Evolutionary conservation across 805 yeast species (phyloP).

Genomic region (Ogataea ganodermae): DNA sequence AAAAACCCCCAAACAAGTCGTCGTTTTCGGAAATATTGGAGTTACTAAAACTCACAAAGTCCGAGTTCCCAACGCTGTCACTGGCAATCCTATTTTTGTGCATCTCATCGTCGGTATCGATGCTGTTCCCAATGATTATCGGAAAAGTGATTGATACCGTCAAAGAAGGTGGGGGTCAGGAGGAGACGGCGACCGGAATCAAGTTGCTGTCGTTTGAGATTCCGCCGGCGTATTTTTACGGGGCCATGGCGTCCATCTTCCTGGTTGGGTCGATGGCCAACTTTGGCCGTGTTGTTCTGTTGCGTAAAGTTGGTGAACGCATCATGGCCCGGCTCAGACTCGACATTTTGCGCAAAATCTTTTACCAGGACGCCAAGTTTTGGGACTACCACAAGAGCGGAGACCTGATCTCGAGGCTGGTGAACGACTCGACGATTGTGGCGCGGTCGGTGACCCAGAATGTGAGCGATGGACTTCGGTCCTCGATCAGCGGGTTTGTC

Average conservation of each 20-base stretch:
- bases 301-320: slow-evolving; percentile 82
- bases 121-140: slow-evolving; percentile 79
- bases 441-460: slow-evolving; percentile 85
- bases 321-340: slow-evolving; percentile 83
- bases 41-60: slow-evolving; percentile 55
- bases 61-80: slow-evolving; percentile 55
- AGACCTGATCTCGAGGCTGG: slow-evolving; percentile 83
- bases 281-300: slow-evolving; percentile 72
- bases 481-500: slow-evolving; percentile 77
- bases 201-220: slow-evolving; percentile 50
- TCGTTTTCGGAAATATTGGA: slow-evolving; percentile 44
- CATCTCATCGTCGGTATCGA: slow-evolving; percentile 73
- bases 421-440: slow-evolving; percentile 87
- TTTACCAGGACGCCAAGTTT: slow-evolving; percentile 86
- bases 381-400: slow-evolving; percentile 90
- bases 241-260: slow-evolving; percentile 62
- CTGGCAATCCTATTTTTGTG: slow-evolving; percentile 66
- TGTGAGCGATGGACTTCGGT: slow-evolving; percentile 87
- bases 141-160: slow-evolving; percentile 85
- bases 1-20: slow-evolving; percentile 8
- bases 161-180: slow-evolving; percentile 33
- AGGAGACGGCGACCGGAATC: slow-evolving; percentile 23
- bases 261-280: slow-evolving; percentile 76
- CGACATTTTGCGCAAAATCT: slow-evolving; percentile 70
- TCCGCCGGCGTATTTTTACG: slow-evolving; percentile 62